Percentiles rank a stretch among this genome's conserved stretches.
phyloP scores from a whole-genome alignment of 768 basidiomycete genomes.

The Boletus sp. region DNA sequence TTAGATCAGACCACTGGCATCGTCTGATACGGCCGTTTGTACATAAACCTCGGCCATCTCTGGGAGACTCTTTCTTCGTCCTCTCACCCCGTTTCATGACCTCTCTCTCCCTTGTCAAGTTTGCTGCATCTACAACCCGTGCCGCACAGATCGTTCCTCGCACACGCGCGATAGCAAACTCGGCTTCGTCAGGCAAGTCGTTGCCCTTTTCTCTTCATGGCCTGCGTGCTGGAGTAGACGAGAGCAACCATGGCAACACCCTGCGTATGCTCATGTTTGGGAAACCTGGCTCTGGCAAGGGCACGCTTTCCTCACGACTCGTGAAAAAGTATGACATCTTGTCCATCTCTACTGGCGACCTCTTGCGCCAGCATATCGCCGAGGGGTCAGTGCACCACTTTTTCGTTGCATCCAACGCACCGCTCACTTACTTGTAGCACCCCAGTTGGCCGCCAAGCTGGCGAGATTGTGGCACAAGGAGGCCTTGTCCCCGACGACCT shows the following conservation, averaged over 20 bases:
- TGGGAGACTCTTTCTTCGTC: neutral
- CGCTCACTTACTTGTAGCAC: slow-evolving; percentile 43
- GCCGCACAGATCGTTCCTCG: slow-evolving; percentile 5
- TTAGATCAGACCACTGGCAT: slow-evolving; percentile 10
- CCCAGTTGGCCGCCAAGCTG: slow-evolving; percentile 69
- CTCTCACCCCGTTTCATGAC: slow-evolving; percentile 16
- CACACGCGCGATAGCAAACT: slow-evolving; percentile 30
- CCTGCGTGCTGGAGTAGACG: slow-evolving; percentile 32
- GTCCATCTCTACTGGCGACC: slow-evolving; percentile 79
- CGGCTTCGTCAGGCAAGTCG: slow-evolving; percentile 38
- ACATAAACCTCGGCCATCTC: slow-evolving; percentile 18
- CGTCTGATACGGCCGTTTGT: slow-evolving; percentile 13
- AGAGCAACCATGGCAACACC: slow-evolving; percentile 20
- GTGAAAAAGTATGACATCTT: slow-evolving; percentile 79
- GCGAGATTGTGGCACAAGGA: slow-evolving; percentile 76
- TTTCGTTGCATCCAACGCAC: neutral
- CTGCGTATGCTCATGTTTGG: slow-evolving; percentile 58
- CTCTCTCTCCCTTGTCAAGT: slow-evolving; percentile 16
- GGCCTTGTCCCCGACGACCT: slow-evolving; percentile 76
- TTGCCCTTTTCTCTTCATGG: slow-evolving; percentile 52
- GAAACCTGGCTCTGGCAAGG: slow-evolving; percentile 76
- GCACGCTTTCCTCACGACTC: slow-evolving; percentile 74
- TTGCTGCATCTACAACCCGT: slow-evolving; percentile 10
- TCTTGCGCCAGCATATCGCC: slow-evolving; percentile 80
- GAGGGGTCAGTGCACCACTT: slow-evolving; percentile 36